Conservation (phyloP, 2,329 filamentous ascomycete genomes). For the Bipolaris bicolor region DNA sequence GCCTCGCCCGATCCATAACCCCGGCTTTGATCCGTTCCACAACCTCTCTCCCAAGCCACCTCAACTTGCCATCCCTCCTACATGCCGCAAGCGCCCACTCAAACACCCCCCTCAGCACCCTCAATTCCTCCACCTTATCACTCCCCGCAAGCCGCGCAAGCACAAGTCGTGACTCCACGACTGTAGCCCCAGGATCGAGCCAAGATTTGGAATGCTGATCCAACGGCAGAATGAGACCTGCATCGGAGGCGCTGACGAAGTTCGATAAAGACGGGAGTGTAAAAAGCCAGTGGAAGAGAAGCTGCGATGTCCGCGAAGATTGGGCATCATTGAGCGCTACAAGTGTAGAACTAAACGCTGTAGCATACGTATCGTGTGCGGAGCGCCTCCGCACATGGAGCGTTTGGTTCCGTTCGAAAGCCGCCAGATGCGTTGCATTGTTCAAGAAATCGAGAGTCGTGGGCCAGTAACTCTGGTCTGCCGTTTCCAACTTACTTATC, state of each 20-base stretch:
- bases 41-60: constrained; percentile 64
- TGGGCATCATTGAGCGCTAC: constrained; percentile 71
- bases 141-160: constrained; percentile 59
- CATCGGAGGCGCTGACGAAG: constrained; percentile 64
- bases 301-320: constrained; percentile 40
- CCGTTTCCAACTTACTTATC: constrained; percentile 67
- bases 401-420: constrained; percentile 73
- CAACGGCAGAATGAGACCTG: constrained; percentile 50
- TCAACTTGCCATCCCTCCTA: constrained; percentile 48
- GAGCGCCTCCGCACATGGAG: constrained; percentile 75
- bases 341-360: constrained; percentile 75
- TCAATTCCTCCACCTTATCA: constrained; percentile 53
- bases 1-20: constrained; percentile 51
- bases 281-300: constrained; percentile 77
- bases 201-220: constrained; percentile 55
- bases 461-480: constrained; percentile 77
- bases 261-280: constrained; percentile 60
- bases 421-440: constrained; percentile 65
- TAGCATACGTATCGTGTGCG: constrained; percentile 62
- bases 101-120: constrained; percentile 69
- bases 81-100: constrained; percentile 64
- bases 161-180: constrained; percentile 74
- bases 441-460: constrained; percentile 75
- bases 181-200: constrained; percentile 62
- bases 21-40: constrained; percentile 61